Conservation (phyloP, 73 alveolate genomes). For the Blepharisma stoltei region DNA sequence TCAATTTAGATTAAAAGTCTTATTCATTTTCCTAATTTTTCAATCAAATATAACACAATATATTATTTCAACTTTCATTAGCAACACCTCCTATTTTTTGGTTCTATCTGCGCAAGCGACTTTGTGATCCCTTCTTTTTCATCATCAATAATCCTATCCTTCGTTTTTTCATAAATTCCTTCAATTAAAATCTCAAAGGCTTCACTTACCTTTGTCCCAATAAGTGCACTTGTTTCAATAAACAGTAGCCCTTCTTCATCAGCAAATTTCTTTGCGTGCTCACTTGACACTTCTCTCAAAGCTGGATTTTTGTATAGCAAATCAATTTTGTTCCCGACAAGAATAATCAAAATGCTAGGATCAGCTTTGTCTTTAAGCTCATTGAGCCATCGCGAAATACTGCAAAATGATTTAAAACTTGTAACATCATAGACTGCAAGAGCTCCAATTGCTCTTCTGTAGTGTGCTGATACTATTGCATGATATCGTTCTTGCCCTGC, state of each 20-base stretch:
- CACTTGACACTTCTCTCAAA: conserved; percentile 15
- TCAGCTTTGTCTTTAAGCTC: conserved; percentile 26
- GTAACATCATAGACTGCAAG: conserved; percentile 57
- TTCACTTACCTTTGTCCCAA: conserved; percentile 22
- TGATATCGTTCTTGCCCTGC: conserved; percentile 69
- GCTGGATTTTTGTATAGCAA: conserved; percentile 19
- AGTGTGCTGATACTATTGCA: conserved; percentile 58
- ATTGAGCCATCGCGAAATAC: conserved; percentile 48
- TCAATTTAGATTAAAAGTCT: no score
- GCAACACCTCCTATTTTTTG: no score
- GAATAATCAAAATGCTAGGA: not conserved
- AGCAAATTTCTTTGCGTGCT: conserved; percentile 11
- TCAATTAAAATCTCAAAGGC: not conserved
- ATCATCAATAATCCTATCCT: no score
- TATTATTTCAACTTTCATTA: no score
- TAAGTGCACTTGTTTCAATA: conserved; percentile 27
- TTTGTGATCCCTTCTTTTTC: no score
- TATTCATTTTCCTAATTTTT: no score
- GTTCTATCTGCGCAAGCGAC: no score
- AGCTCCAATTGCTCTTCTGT: conserved; percentile 57
- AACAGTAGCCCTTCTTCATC: not conserved
- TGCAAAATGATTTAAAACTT: conserved; percentile 44
- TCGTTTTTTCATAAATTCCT: not conserved
- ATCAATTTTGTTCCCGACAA: not conserved
- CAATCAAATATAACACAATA: no score